Conservation (phyloP, 805 yeast genomes). For the Torulaspora quercuum region DNA sequence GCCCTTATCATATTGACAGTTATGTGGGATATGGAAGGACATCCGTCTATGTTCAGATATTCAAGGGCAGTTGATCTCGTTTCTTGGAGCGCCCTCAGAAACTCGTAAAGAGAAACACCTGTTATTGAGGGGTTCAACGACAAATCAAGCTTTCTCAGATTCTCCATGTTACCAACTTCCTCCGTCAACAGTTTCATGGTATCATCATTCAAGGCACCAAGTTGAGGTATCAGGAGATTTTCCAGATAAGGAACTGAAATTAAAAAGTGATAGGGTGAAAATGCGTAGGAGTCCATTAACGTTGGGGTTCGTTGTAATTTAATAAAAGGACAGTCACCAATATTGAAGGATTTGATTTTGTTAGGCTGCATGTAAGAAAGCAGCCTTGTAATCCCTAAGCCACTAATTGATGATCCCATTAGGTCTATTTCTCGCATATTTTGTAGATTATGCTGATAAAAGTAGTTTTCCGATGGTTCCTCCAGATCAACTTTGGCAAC, state of each 20-base stretch:
- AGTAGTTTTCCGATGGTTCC: conserved; percentile 13
- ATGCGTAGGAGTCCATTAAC: conserved; percentile 9
- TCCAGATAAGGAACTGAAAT: conserved; percentile 17
- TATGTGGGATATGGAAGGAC: conserved; percentile 29
- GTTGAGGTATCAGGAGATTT: conserved; percentile 27
- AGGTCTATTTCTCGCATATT: conserved; percentile 24
- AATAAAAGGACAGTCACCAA: conserved; percentile 32
- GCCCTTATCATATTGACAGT: conserved; percentile 27
- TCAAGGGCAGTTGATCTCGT: conserved; percentile 20
- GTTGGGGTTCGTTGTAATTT: conserved; percentile 10
- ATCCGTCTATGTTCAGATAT: conserved; percentile 27
- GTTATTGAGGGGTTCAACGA: conserved; percentile 33
- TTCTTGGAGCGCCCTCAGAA: conserved; percentile 21
- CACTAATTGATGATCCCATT: conserved; percentile 34
- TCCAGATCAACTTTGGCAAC: conserved; percentile 16
- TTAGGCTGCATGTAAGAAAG: conserved; percentile 13
- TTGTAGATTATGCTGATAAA: conserved; percentile 18
- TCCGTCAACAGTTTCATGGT: conserved; percentile 19
- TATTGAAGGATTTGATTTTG: conserved; percentile 21
- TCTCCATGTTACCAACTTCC: conserved; percentile 14
- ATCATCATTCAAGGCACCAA: conserved; percentile 25
- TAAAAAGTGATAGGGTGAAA: conserved; percentile 21
- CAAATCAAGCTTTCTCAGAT: conserved; percentile 26
- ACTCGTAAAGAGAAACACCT: conserved; percentile 34
- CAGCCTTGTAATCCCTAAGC: conserved; percentile 22